These are phyloP conservation scores for Lentinula lateritia DNA, from an alignment of 768 basidiomycete species.

Conservation along the genomic window DNA sequence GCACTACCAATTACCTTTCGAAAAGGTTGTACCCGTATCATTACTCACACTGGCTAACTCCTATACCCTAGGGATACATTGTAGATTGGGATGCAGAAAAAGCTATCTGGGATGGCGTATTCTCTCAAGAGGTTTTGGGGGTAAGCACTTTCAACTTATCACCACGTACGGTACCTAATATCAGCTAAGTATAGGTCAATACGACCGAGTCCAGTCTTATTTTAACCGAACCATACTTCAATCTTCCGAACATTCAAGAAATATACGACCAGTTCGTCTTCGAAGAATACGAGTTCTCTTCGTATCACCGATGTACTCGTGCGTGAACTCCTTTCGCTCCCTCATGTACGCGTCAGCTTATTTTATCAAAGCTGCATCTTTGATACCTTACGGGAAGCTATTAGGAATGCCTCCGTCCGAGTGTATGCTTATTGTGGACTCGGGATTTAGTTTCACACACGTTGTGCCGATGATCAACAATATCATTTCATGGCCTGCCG, in stretches of 20 bases:
- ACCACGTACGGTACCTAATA: neutral
- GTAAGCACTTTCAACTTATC: constrained; percentile 31
- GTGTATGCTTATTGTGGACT: constrained; percentile 80
- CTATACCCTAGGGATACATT: constrained; percentile 67
- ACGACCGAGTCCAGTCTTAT: constrained; percentile 69
- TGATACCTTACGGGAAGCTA: constrained; percentile 71
- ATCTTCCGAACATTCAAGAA: constrained; percentile 87
- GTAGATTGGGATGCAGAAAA: constrained; percentile 97
- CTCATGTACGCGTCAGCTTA: constrained; percentile 6
- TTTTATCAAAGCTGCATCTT: constrained; percentile 60
- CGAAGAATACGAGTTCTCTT: constrained; percentile 91
- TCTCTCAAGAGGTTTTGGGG: constrained; percentile 65
- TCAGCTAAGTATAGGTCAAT: constrained; percentile 47
- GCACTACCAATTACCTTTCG: constrained; percentile 80
- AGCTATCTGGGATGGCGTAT: constrained; percentile 88
- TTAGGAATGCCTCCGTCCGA: constrained; percentile 63
- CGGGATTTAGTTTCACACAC: constrained; percentile 94
- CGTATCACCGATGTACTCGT: constrained; percentile 82
- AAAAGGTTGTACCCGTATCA: constrained; percentile 51
- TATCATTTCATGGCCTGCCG: constrained; percentile 70
- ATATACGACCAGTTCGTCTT: constrained; percentile 94
- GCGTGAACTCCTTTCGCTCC: constrained; percentile 24
- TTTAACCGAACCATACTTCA: constrained; percentile 93
- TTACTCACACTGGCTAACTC: constrained; percentile 11
- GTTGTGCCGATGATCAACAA: constrained; percentile 79